Evolutionary conservation across 805 yeast species (phyloP).

Genomic region (Candida piceae): DNA sequence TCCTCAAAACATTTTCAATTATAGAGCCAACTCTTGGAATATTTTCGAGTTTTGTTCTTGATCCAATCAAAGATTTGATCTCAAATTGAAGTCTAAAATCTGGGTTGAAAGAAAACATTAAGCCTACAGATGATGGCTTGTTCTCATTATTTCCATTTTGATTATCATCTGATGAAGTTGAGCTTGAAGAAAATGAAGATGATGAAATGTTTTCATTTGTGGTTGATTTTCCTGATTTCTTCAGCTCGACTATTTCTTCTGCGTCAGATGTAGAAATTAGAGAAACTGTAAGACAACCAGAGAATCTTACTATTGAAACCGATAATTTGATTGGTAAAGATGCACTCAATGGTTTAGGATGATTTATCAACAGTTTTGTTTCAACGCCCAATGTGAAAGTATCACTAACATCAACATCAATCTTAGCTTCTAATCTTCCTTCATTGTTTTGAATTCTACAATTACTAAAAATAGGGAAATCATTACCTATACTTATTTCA

Average conservation of each 20-base stretch:
- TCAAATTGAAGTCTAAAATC: slow-evolving; percentile 87
- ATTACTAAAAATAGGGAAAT: slow-evolving; percentile 91
- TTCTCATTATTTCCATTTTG: slow-evolving; percentile 5
- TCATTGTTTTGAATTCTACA: slow-evolving; percentile 63
- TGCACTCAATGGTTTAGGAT: slow-evolving; percentile 81
- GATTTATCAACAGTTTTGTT: slow-evolving; percentile 71
- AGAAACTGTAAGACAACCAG: slow-evolving; percentile 83
- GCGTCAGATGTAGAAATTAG: slow-evolving; percentile 40
- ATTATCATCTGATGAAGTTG: slow-evolving; percentile 1
- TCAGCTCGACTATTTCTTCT: slow-evolving; percentile 16
- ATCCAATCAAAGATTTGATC: slow-evolving; percentile 85
- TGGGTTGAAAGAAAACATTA: slow-evolving; percentile 87
- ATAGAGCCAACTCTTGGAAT: slow-evolving; percentile 86
- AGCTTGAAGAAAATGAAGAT: too few species aligned
- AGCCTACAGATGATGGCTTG: slow-evolving; percentile 42
- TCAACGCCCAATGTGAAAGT: slow-evolving; percentile 82
- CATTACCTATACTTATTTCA: slow-evolving; percentile 90
- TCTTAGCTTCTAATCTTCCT: slow-evolving; percentile 71
- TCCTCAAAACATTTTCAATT: slow-evolving; percentile 74
- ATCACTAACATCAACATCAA: slow-evolving; percentile 86
- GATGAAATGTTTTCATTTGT: too few species aligned
- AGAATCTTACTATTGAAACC: slow-evolving; percentile 85
- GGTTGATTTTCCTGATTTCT: slow-evolving; percentile 5
- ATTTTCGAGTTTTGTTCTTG: slow-evolving; percentile 85
- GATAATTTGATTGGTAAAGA: slow-evolving; percentile 78